Evolutionary conservation across 1,284 basidiomycete genomes (phyloP).

Genomic region (Xanthoconium separans): DNA sequence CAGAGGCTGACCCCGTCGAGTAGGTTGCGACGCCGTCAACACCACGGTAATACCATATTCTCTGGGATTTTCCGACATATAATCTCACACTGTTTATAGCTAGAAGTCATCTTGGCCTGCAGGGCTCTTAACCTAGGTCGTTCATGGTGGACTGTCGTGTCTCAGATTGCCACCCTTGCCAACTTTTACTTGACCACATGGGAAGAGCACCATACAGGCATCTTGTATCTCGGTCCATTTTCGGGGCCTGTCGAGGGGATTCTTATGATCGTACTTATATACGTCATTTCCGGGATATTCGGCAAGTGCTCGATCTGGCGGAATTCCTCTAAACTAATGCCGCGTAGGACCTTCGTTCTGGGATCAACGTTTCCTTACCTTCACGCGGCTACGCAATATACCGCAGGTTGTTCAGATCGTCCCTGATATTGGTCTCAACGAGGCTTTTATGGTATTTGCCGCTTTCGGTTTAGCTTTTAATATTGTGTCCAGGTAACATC

Average conservation of each 20-base stretch:
- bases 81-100: constrained; percentile 40
- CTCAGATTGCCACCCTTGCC: constrained; percentile 82
- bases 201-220: constrained; percentile 97
- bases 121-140: constrained; percentile 89
- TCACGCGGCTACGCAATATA: constrained; percentile 57
- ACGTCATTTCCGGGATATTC: constrained; percentile 72
- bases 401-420: constrained; percentile 46
- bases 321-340: not conserved
- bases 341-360: constrained; percentile 75
- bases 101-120: constrained; percentile 81
- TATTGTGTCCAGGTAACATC: constrained; percentile 65
- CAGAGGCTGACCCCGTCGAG: not conserved
- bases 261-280: constrained; percentile 81
- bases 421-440: constrained; percentile 79
- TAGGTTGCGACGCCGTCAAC: constrained; percentile 89
- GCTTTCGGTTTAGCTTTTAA: constrained; percentile 79
- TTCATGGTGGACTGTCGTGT: constrained; percentile 95
- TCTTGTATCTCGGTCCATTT: constrained; percentile 89
- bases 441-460: constrained; percentile 84
- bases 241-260: constrained; percentile 98
- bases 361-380: constrained; percentile 71
- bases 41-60: constrained; percentile 68
- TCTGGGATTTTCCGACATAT: not conserved
- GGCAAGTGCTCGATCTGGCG: constrained; percentile 43
- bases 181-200: constrained; percentile 97